A percentile compares a stretch with the other conserved stretches of the same genome.
phyloP scores from a whole-genome alignment of 495 filamentous ascomycete genomes.

The Chaetomium tenue region DNA sequence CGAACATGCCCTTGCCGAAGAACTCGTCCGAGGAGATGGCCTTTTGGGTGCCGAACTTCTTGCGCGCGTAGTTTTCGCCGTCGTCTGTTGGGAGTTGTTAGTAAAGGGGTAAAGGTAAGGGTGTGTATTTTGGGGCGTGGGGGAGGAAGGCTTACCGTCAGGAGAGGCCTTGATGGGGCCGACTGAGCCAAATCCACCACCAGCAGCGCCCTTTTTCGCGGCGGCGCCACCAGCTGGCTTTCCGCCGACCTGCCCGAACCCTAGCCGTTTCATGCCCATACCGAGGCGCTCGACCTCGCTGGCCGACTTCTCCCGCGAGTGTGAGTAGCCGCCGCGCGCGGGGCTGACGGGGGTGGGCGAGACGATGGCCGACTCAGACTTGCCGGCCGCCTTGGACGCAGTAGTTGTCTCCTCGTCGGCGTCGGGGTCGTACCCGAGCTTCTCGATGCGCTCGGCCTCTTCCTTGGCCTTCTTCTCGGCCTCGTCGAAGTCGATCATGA shows the following conservation, averaged over 20 bases:
- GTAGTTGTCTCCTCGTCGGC: slow-evolving; percentile 66
- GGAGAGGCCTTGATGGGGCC: slow-evolving; percentile 62
- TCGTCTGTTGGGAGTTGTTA: slow-evolving; percentile 52
- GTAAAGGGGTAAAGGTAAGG: neutral
- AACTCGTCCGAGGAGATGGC: slow-evolving; percentile 97
- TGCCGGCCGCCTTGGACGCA: slow-evolving; percentile 45
- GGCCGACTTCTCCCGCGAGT: slow-evolving; percentile 56
- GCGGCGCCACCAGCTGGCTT: slow-evolving; percentile 48
- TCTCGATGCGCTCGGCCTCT: slow-evolving; percentile 93
- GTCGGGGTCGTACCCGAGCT: slow-evolving; percentile 96
- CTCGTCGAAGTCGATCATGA: slow-evolving; percentile 85
- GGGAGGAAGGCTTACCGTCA: slow-evolving; percentile 59
- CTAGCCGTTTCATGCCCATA: slow-evolving; percentile 82
- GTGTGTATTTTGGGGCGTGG: too few species aligned
- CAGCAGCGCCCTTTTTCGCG: slow-evolving; percentile 59
- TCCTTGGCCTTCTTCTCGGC: slow-evolving; percentile 96
- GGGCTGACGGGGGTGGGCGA: slow-evolving; percentile 76
- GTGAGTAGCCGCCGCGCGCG: slow-evolving; percentile 54
- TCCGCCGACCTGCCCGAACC: slow-evolving; percentile 87
- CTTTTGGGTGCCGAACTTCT: slow-evolving; percentile 85
- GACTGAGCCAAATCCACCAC: slow-evolving; percentile 83
- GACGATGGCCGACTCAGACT: slow-evolving; percentile 51
- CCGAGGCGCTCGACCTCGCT: slow-evolving; percentile 85
- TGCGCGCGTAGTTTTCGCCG: slow-evolving; percentile 67
- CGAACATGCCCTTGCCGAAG: slow-evolving; percentile 85